These are phyloP conservation scores for Arthrocladium fulminans DNA, from an alignment of 2,329 filamentous ascomycete species.

Conservation along the genomic window DNA sequence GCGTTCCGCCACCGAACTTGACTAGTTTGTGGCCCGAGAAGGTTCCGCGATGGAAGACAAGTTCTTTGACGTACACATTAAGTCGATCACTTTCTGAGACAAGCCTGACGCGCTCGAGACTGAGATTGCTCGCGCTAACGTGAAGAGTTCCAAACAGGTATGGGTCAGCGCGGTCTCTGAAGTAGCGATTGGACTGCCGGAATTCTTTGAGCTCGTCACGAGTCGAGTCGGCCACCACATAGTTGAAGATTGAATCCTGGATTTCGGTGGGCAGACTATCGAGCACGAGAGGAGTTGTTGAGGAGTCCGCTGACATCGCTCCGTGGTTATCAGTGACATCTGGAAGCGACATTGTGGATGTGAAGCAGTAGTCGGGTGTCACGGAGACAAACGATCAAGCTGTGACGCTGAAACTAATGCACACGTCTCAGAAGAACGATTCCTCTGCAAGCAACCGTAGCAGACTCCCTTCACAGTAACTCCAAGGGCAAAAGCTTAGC, in stretches of 20 bases:
- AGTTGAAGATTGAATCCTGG: constrained; percentile 3
- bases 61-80: background rate
- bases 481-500: too few species aligned
- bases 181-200: constrained; percentile 5
- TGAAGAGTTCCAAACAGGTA: constrained; percentile 6
- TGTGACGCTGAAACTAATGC: too few species aligned
- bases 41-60: constrained; percentile 7
- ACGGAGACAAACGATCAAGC: too few species aligned
- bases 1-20: background rate
- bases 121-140: constrained; percentile 5
- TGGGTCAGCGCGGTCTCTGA: constrained; percentile 6
- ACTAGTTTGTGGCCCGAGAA: constrained; percentile 6
- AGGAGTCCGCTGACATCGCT: background rate
- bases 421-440: too few species aligned
- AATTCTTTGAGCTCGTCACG: constrained; percentile 2
- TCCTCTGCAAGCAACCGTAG: too few species aligned
- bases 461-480: too few species aligned
- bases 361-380: too few species aligned
- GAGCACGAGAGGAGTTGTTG: background rate
- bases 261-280: constrained; percentile 2
- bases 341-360: background rate
- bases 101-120: background rate
- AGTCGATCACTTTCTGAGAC: constrained; percentile 3
- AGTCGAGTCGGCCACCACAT: constrained; percentile 4
- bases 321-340: background rate